Evolutionary conservation across 495 filamentous ascomycete genomes (phyloP), one percentile per base, ranked within the genome.

Genomic region (Endocarpon pusillum): DNA sequence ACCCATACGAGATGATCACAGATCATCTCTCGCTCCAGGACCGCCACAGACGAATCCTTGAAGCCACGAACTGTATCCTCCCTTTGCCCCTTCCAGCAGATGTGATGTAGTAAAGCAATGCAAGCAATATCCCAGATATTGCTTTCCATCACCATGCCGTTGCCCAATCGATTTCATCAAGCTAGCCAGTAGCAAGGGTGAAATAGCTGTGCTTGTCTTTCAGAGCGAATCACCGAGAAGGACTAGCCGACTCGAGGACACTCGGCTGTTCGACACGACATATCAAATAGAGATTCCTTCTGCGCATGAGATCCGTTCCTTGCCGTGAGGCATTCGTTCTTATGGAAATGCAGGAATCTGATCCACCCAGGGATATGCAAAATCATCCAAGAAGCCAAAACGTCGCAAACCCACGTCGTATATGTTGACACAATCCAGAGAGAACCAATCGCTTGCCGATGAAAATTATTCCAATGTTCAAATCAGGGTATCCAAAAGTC

Each of bases 181-280:
- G 33, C 33, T 44, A 46, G 12, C 39, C 48, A 24, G 45, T 46
- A 48, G 37, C 43, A 44, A n/a, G 38, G 42, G 32, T 38, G 32
- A 32, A 21, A n/a, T n/a, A 23, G 31, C 5, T 19, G n/a, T 6
- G 11, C 28, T 19, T 27, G 35, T 24, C 19, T 32, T 17, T 10
- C 25, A 35, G 38, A 40, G 33, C 33, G 35, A 32, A 40, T 40
- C 14, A 2, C 19, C 17, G 10, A 16, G 7, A 6, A 14, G 35
- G n/a, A n/a, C n/a, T n/a, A n/a, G n/a, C n/a, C 59, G 69, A 67
- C 69, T 66, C 53, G 69, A 68, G 69, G 67, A 67, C 56, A 39
- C 64, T 59, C 60, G 58, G 48, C 52, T 71, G 63, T 69, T 71
- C 51, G 49, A 61, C n/a, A n/a, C 66, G 58, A 59, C 51, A 55